Evolutionary conservation across 257 asterid species (phyloP).

Genomic region (Apocynum venetum): DNA sequence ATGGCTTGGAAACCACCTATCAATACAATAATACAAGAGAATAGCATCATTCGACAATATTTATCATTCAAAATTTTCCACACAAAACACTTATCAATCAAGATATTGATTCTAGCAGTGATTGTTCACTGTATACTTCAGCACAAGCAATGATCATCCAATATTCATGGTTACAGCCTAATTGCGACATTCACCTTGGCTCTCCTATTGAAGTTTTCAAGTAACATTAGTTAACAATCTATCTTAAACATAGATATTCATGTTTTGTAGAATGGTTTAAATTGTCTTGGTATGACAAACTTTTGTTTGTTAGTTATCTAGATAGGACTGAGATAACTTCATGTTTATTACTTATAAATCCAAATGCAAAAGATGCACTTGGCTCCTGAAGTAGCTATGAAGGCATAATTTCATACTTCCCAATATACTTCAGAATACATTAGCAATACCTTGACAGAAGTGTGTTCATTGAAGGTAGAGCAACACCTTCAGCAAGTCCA

Average conservation of each 20-base stretch:
- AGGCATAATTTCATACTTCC: not conserved
- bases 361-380: not conserved
- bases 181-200: not conserved
- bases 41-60: not conserved
- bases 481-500: constrained; percentile 96
- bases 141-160: not conserved
- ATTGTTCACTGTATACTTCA: not conserved
- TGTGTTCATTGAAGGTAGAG: constrained; percentile 90
- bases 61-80: no score
- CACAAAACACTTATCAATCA: not conserved
- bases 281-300: not conserved
- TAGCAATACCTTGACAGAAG: constrained; percentile 67
- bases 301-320: not conserved
- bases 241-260: not conserved
- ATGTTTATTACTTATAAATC: not conserved
- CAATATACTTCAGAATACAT: not conserved
- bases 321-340: not conserved
- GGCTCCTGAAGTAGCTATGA: not conserved
- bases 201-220: not conserved
- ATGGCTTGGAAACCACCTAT: constrained; percentile 84
- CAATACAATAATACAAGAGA: not conserved
- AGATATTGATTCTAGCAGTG: not conserved
- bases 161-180: no score
- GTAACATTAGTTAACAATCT: not conserved
- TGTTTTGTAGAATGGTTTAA: not conserved